phyloP scores from a whole-genome alignment of 495 filamentous ascomycete genomes.

The Trichoderma reesei region DNA sequence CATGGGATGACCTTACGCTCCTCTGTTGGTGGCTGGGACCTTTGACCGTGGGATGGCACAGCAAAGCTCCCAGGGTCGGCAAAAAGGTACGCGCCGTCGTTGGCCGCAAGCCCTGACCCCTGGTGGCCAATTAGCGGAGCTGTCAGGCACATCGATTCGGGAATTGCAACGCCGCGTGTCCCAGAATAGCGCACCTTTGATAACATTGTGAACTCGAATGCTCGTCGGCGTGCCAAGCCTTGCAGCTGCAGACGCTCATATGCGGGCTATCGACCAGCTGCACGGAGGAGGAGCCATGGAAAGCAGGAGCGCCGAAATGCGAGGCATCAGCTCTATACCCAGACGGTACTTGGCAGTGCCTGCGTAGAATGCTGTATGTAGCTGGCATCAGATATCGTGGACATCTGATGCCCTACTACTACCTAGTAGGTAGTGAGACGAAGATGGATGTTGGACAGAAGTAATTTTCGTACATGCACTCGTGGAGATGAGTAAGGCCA shows the following conservation, averaged over 20 bases:
- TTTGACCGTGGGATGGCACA: not conserved
- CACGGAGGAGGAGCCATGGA: not conserved
- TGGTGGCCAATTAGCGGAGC: slow-evolving; percentile 1
- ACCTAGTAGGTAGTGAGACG: not conserved
- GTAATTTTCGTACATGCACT: not conserved
- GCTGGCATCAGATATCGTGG: too few relatives aligned
- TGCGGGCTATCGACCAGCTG: not conserved
- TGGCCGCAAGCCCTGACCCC: not conserved
- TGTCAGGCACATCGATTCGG: slow-evolving; percentile 3
- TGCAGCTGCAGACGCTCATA: not conserved
- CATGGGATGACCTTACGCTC: too few relatives aligned
- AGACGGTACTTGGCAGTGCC: not conserved
- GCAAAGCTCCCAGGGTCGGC: not conserved
- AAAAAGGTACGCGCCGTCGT: slow-evolving; percentile 6
- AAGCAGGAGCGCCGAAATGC: not conserved
- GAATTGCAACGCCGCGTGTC: not conserved
- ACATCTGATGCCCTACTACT: too few relatives aligned
- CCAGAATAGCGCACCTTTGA: not conserved
- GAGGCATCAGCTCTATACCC: not conserved
- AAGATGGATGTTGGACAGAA: not conserved
- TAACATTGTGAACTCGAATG: not conserved
- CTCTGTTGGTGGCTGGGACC: not conserved
- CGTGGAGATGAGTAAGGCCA: too few relatives aligned
- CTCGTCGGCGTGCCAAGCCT: not conserved
- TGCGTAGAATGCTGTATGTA: not conserved